Percentiles rank a stretch among this genome's conserved stretches.
Conservation (phyloP, 257 asterid genomes). For the Jasminum sambac region DNA sequence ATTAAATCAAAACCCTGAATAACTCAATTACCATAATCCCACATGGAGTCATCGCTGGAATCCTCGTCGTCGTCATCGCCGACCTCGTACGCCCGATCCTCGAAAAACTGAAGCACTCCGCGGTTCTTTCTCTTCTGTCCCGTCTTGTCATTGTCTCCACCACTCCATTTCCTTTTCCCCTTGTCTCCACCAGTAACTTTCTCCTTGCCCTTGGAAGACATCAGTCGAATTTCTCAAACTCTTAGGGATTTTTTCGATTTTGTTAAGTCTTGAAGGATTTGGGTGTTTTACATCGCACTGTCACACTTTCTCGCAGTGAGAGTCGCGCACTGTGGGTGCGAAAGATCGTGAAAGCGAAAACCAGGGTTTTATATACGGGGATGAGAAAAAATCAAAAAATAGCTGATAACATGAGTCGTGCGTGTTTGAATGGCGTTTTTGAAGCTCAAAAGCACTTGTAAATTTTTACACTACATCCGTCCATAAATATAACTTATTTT, state of each 20-base stretch:
- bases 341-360: no score
- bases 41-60: slow-evolving; percentile 49
- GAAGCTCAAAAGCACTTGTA: no score
- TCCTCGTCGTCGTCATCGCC: slow-evolving; percentile 47
- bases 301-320: no score
- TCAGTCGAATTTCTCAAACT: slow-evolving; percentile 39
- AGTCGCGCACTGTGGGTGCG: no score
- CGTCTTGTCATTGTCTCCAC: slow-evolving; percentile 49
- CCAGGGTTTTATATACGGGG: no score
- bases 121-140: slow-evolving; percentile 62
- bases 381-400: no score
- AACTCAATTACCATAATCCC: slow-evolving; percentile 42
- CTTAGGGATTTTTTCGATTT: not conserved
- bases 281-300: no score
- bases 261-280: not conserved
- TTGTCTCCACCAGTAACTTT: slow-evolving; percentile 49
- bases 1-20: slow-evolving; percentile 17
- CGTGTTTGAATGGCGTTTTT: no score
- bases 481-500: no score
- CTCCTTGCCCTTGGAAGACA: slow-evolving; percentile 78
- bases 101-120: slow-evolving; percentile 60
- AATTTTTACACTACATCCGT: no score
- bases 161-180: slow-evolving; percentile 15
- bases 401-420: no score
- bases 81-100: slow-evolving; percentile 60